Percentiles rank a stretch among this genome's conserved stretches.
These are phyloP conservation scores for Phytopythium chamaehyphon DNA, from an alignment of 352 stramenopile genomes.

Conservation along the genomic window DNA sequence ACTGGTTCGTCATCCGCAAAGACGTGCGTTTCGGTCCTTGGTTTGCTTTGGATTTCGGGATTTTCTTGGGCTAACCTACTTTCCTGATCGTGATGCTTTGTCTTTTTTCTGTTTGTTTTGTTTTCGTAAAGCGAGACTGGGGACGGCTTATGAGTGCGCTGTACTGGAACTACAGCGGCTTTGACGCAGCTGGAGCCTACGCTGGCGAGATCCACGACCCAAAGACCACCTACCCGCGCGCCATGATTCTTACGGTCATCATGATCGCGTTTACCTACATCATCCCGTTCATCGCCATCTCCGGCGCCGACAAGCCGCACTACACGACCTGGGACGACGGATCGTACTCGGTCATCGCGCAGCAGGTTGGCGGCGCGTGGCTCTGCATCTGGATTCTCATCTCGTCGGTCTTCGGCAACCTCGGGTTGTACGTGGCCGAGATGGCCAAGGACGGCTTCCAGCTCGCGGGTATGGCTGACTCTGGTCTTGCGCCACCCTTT, in stretches of 20 bases:
- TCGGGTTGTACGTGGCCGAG: conserved; percentile 94
- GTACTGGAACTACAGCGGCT: conserved; percentile 97
- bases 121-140: conserved; percentile 47
- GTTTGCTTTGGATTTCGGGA: not conserved
- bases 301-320: conserved; percentile 76
- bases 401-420: conserved; percentile 86
- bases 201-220: conserved; percentile 90
- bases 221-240: conserved; percentile 72
- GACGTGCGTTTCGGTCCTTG: conserved; percentile 12
- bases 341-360: conserved; percentile 85
- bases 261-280: conserved; percentile 87
- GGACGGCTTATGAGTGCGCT: conserved; percentile 91
- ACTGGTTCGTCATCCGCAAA: conserved; percentile 65
- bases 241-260: conserved; percentile 83
- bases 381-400: conserved; percentile 90
- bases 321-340: conserved; percentile 90
- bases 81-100: too few relatives aligned
- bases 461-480: conserved; percentile 83
- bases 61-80: not conserved
- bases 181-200: conserved; percentile 91
- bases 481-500: conserved; percentile 82
- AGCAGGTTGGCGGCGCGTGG: conserved; percentile 79
- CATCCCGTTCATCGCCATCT: conserved; percentile 87
- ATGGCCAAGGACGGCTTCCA: conserved; percentile 93
- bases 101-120: too few relatives aligned